These are phyloP conservation scores for Delonix regia DNA, from an alignment of 306 rosid genomes.

Conservation along the genomic window DNA sequence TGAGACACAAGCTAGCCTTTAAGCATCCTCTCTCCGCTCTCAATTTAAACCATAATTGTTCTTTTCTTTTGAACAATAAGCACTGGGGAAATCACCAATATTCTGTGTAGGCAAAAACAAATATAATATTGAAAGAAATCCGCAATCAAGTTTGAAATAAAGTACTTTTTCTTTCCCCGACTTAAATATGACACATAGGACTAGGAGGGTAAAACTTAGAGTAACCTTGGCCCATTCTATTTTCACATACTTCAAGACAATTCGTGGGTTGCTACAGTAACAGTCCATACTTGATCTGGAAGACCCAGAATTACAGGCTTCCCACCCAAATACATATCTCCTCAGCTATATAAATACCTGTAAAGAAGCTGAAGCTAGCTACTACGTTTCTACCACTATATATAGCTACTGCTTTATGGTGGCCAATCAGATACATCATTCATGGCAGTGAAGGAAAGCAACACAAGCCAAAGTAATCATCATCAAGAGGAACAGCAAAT, in stretches of 20 bases:
- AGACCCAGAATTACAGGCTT: slow-evolving; percentile 38
- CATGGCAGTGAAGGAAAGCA: slow-evolving; percentile 58
- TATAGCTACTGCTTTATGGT: slow-evolving; percentile 33
- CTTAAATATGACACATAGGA: slow-evolving; percentile 24
- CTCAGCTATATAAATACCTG: slow-evolving; percentile 20
- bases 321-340: slow-evolving; percentile 16
- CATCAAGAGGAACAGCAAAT: slow-evolving; percentile 32
- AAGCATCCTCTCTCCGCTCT: background rate
- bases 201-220: slow-evolving; percentile 39
- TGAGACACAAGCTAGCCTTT: background rate
- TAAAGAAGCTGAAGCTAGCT: slow-evolving; percentile 16
- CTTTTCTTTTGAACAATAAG: background rate
- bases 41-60: slow-evolving; percentile 5
- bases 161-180: slow-evolving; percentile 4
- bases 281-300: slow-evolving; percentile 46
- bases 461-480: slow-evolving; percentile 35
- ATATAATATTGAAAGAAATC: background rate
- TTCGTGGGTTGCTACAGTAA: slow-evolving; percentile 43
- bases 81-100: background rate
- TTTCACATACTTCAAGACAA: slow-evolving; percentile 50
- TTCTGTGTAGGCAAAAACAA: slow-evolving; percentile 11
- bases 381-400: slow-evolving; percentile 32
- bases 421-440: slow-evolving; percentile 30
- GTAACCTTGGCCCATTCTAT: slow-evolving; percentile 48
- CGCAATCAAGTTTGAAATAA: slow-evolving; percentile 13